A percentile compares a stretch with the other conserved stretches of the same genome.
Evolutionary conservation across 2,329 filamentous ascomycete genomes (phyloP).

Genomic region (Scedosporium dehoogii): DNA sequence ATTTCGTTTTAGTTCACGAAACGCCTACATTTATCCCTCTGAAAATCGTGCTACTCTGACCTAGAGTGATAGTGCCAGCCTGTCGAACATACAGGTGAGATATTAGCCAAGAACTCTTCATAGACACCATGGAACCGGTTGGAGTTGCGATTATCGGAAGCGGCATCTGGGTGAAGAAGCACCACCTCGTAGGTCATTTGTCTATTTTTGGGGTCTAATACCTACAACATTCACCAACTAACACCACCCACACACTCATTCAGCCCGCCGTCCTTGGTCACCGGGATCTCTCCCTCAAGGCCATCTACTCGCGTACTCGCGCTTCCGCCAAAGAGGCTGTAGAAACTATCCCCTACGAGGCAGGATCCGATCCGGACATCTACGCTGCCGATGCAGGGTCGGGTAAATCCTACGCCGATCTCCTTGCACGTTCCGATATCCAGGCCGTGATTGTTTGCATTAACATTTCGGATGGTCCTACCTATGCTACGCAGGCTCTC

Average conservation of each 20-base stretch:
- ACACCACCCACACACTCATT: conserved; percentile 1
- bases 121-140: conserved; percentile 23
- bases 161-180: conserved; percentile 50
- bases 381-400: conserved; percentile 46
- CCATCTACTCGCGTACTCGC: conserved; percentile 54
- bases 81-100: background rate
- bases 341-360: background rate
- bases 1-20: too few species aligned
- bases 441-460: conserved; percentile 45
- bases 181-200: conserved; percentile 38
- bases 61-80: background rate
- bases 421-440: conserved; percentile 46
- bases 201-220: background rate
- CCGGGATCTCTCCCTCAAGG: conserved; percentile 43
- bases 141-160: conserved; percentile 52
- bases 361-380: conserved; percentile 26
- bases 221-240: background rate
- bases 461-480: conserved; percentile 51
- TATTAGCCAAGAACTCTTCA: background rate
- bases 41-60: too few species aligned
- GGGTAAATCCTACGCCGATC: conserved; percentile 35
- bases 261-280: conserved; percentile 48
- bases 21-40: too few species aligned
- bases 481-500: conserved; percentile 47
- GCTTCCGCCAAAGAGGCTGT: conserved; percentile 49